Conservation (phyloP, 257 asterid species). For the Fraxinus excelsior region DNA sequence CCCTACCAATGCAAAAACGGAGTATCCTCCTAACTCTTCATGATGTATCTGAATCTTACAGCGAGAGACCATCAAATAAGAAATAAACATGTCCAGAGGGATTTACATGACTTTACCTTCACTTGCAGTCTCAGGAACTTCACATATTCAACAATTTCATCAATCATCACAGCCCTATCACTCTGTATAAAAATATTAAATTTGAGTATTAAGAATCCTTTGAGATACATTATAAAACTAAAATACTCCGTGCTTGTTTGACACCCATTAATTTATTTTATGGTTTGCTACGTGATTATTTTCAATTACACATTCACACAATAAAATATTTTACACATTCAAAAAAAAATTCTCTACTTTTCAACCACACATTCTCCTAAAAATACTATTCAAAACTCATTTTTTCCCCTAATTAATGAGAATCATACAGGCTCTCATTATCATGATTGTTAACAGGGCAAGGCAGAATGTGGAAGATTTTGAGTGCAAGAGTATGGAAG, state of each 20-base stretch:
- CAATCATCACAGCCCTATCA: slow-evolving; percentile 97
- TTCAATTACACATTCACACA: too few relatives aligned
- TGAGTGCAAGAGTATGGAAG: not conserved
- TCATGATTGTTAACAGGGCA: not conserved
- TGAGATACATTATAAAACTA: not conserved
- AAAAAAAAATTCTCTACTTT: too few relatives aligned
- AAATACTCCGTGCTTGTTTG: not conserved
- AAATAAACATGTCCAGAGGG: slow-evolving; percentile 1
- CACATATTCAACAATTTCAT: slow-evolving; percentile 93
- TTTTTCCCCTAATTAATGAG: too few relatives aligned
- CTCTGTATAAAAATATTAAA: slow-evolving; percentile 51
- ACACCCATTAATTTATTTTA: too few relatives aligned
- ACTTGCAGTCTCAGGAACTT: slow-evolving; percentile 96
- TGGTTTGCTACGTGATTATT: too few relatives aligned
- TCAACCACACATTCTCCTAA: too few relatives aligned
- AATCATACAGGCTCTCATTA: too few relatives aligned
- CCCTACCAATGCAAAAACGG: not conserved
- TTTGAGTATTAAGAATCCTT: slow-evolving; percentile 15
- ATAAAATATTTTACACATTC: too few relatives aligned
- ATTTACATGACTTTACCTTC: slow-evolving; percentile 52
- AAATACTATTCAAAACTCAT: too few relatives aligned
- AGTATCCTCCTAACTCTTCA: not conserved
- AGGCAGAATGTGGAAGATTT: not conserved
- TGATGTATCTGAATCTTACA: slow-evolving; percentile 3
- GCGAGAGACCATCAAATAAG: not conserved